A percentile compares a stretch with the other conserved stretches of the same genome.
Evolutionary conservation across 169 alveolate genomes (phyloP).

Genomic region (Plasmodium berghei): DNA sequence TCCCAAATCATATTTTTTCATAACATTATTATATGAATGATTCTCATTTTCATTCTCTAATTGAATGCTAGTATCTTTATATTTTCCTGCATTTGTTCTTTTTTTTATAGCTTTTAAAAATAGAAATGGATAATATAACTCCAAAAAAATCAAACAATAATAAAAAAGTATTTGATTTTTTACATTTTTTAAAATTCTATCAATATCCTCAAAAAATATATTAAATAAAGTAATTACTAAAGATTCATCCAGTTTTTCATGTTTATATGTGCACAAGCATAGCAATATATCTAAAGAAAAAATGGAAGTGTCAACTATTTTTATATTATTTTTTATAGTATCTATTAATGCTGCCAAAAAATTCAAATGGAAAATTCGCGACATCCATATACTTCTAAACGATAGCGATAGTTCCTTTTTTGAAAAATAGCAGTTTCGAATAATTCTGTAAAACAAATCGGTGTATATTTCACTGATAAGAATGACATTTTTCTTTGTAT

Average conservation of each 20-base stretch:
- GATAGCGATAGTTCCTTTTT: slow-evolving; percentile 32
- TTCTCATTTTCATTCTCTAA: neutral
- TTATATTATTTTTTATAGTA: slow-evolving; percentile 45
- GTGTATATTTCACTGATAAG: slow-evolving; percentile 61
- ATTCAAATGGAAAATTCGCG: slow-evolving; percentile 66
- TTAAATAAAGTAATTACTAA: slow-evolving; percentile 38
- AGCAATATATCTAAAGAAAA: slow-evolving; percentile 53
- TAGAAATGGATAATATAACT: slow-evolving; percentile 51
- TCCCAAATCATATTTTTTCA: neutral
- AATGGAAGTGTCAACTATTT: slow-evolving; percentile 34
- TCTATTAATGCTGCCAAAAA: slow-evolving; percentile 40
- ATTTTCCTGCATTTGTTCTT: neutral
- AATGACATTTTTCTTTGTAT: slow-evolving; percentile 30
- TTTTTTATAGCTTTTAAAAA: slow-evolving; percentile 39
- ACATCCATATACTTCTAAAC: slow-evolving; percentile 74
- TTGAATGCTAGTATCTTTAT: neutral
- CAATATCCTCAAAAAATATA: slow-evolving; percentile 49
- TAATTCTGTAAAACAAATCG: slow-evolving; percentile 45
- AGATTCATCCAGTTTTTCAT: slow-evolving; percentile 17
- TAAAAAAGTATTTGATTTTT: slow-evolving; percentile 57
- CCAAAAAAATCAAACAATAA: slow-evolving; percentile 59
- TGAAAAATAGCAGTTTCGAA: slow-evolving; percentile 36
- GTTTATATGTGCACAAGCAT: slow-evolving; percentile 71
- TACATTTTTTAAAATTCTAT: slow-evolving; percentile 66
- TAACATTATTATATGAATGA: neutral